A percentile compares a stretch with the other conserved stretches of the same genome.
These are phyloP conservation scores for Buddleja alternifolia DNA, from an alignment of 257 asterid genomes.

Conservation along the genomic window DNA sequence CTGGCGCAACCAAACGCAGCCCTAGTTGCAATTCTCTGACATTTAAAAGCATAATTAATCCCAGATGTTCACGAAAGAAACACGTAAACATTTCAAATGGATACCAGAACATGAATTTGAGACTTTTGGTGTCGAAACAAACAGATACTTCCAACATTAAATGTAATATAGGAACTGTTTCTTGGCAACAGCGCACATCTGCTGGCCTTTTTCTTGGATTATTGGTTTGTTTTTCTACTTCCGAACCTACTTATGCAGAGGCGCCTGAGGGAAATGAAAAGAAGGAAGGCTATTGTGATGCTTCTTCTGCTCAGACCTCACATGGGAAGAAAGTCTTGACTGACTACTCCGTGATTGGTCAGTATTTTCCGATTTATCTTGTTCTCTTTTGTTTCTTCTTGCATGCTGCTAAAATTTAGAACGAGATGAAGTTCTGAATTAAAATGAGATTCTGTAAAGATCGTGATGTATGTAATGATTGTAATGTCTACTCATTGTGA, in stretches of 20 bases:
- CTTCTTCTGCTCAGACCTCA: slow-evolving; percentile 41
- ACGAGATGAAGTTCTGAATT: neutral
- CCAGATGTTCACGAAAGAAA: slow-evolving; percentile 34
- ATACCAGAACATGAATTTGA: slow-evolving; percentile 43
- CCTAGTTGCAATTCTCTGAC: slow-evolving; percentile 42
- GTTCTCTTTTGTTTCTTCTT: neutral
- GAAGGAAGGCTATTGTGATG: slow-evolving; percentile 33
- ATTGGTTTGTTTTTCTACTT: slow-evolving; percentile 65
- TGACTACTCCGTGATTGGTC: slow-evolving; percentile 80
- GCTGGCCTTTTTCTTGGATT: slow-evolving; percentile 57
- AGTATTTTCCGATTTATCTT: slow-evolving; percentile 30
- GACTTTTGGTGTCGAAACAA: slow-evolving; percentile 49
- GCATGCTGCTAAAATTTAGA: neutral
- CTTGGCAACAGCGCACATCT: slow-evolving; percentile 46
- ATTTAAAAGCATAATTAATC: slow-evolving; percentile 41
- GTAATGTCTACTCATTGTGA: too few species aligned
- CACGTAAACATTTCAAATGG: slow-evolving; percentile 41
- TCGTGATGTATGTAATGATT: neutral
- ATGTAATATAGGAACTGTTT: slow-evolving; percentile 39
- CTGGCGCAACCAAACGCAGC: slow-evolving; percentile 33
- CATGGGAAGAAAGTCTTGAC: slow-evolving; percentile 66
- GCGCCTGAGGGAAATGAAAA: slow-evolving; percentile 46
- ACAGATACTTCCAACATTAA: slow-evolving; percentile 36
- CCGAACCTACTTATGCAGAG: slow-evolving; percentile 65
- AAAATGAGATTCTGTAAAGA: neutral